Conservation (phyloP, 352 stramenopile species). For the Phytophthora kernoviae region DNA sequence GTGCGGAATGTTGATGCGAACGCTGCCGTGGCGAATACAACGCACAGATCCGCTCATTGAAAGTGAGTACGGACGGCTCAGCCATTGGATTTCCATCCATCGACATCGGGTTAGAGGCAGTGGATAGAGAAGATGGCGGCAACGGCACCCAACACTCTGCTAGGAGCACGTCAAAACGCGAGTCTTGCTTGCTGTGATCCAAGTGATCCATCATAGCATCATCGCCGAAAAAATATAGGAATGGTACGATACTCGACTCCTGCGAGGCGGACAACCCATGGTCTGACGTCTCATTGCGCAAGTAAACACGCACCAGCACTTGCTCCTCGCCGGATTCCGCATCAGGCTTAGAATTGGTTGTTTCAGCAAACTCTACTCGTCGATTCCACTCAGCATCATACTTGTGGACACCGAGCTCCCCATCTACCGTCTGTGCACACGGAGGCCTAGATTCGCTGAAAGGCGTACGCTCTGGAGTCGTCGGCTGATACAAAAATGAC, state of each 20-base stretch:
- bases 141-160: constrained; percentile 83
- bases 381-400: constrained; percentile 88
- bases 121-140: constrained; percentile 42
- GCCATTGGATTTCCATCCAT: constrained; percentile 36
- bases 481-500: constrained; percentile 73
- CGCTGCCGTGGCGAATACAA: constrained; percentile 58
- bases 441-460: constrained; percentile 30
- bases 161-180: constrained; percentile 74
- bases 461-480: constrained; percentile 32
- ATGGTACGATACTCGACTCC: constrained; percentile 85
- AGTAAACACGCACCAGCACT: constrained; percentile 76
- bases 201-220: constrained; percentile 88
- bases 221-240: constrained; percentile 89
- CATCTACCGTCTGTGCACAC: constrained; percentile 28
- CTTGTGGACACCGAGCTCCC: constrained; percentile 33
- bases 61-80: constrained; percentile 36
- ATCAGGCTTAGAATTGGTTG: constrained; percentile 27
- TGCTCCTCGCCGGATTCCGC: constrained; percentile 32
- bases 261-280: constrained; percentile 77
- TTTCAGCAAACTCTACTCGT: constrained; percentile 78
- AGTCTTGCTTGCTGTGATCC: constrained; percentile 87
- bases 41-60: constrained; percentile 70
- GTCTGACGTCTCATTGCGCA: constrained; percentile 74
- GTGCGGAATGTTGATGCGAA: constrained; percentile 34
- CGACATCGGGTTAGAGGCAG: constrained; percentile 23